A percentile compares a stretch with the other conserved stretches of the same genome.
Evolutionary conservation across 768 basidiomycete species (phyloP).

Genomic region (Strobilomyces confusus): DNA sequence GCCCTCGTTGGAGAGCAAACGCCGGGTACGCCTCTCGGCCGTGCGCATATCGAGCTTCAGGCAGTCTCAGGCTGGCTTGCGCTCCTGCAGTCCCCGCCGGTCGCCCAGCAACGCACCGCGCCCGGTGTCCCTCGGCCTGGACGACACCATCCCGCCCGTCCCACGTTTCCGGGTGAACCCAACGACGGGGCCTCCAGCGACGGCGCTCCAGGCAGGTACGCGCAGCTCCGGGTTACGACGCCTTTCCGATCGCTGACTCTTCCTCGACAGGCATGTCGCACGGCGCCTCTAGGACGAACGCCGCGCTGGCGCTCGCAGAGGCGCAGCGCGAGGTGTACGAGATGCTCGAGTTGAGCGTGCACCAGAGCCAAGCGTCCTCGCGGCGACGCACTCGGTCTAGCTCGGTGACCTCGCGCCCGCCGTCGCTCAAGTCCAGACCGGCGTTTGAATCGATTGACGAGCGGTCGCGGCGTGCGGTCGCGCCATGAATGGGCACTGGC

Average conservation of each 20-base stretch:
- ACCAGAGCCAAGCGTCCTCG: constrained; percentile 24
- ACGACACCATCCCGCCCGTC: constrained; percentile 46
- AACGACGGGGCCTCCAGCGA: constrained; percentile 11
- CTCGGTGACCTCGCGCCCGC: too few relatives aligned
- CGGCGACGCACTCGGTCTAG: constrained; percentile 30
- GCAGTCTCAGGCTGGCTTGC: constrained; percentile 62
- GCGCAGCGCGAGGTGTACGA: constrained; percentile 74
- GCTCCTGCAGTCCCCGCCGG: constrained; percentile 40
- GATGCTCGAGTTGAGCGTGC: constrained; percentile 60
- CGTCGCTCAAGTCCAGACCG: background rate
- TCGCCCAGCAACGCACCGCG: constrained; percentile 45
- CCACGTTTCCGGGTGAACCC: constrained; percentile 51
- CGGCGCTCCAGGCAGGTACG: constrained; percentile 10
- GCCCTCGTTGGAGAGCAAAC: constrained; percentile 30
- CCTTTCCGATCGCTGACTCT: background rate
- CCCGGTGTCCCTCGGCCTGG: constrained; percentile 33
- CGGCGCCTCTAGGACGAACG: constrained; percentile 44
- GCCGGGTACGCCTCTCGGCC: constrained; percentile 57
- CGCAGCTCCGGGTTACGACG: background rate
- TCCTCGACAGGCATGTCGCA: constrained; percentile 35
- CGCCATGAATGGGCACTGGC: too few relatives aligned
- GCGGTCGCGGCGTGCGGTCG: background rate
- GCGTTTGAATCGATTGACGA: constrained; percentile 8
- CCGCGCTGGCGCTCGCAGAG: constrained; percentile 53
- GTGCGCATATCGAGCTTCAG: constrained; percentile 62